Evolutionary conservation across 257 asterid species (phyloP).

Genomic region (Capsicum rhomboideum): DNA sequence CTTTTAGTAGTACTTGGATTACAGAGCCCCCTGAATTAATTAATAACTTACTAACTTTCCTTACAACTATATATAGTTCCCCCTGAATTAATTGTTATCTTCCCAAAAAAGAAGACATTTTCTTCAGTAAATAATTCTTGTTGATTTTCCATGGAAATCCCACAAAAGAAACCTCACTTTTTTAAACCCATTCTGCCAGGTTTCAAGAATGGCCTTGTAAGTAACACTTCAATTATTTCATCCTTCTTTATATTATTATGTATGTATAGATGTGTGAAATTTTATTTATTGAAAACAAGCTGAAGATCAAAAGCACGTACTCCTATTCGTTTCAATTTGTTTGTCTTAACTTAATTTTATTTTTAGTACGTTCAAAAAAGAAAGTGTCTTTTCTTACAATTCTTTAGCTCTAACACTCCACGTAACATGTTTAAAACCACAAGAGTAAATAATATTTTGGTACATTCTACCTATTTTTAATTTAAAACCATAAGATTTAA

Average conservation of each 20-base stretch:
- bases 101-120: neutral
- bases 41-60: neutral
- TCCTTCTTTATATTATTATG: neutral
- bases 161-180: neutral
- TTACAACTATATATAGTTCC: neutral
- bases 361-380: too few relatives aligned
- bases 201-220: neutral
- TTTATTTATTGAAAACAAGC: neutral
- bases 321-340: too few relatives aligned
- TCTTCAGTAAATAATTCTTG: neutral
- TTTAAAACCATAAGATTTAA: too few relatives aligned
- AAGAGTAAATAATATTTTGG: too few relatives aligned
- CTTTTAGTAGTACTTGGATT: too few relatives aligned
- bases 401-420: too few relatives aligned
- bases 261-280: neutral
- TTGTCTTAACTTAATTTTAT: too few relatives aligned
- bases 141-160: neutral
- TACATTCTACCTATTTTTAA: too few relatives aligned
- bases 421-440: too few relatives aligned
- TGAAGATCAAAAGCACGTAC: neutral
- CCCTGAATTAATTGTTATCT: neutral
- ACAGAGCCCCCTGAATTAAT: too few relatives aligned
- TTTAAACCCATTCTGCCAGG: neutral
- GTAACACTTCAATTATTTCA: neutral
- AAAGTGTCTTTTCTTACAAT: too few relatives aligned